A percentile compares a stretch with the other conserved stretches of the same genome.
These are phyloP conservation scores for Saksenaea vasiformis DNA, from an alignment of 371 early-diverging fungal species.

Conservation along the genomic window DNA sequence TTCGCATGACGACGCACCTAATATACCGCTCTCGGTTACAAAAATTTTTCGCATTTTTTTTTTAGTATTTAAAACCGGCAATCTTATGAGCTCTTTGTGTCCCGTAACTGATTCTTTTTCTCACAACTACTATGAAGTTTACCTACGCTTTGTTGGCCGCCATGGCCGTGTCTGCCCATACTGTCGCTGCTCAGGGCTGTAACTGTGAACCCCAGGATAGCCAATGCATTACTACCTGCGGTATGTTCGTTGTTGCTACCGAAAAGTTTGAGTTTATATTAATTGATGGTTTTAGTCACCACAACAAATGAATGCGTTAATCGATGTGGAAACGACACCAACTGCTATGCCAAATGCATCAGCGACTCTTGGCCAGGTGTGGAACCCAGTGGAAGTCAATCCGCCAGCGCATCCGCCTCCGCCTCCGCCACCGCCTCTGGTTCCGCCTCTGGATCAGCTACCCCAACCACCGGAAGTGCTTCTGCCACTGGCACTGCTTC, in stretches of 20 bases:
- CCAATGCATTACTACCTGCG: slow-evolving; percentile 11
- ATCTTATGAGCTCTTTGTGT: no score
- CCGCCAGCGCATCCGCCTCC: slow-evolving; percentile 2
- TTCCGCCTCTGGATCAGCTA: not conserved
- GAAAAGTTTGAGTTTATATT: not conserved
- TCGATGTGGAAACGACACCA: slow-evolving; percentile 9
- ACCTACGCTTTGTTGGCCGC: slow-evolving; percentile 11
- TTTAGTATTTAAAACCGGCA: not conserved
- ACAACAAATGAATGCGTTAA: slow-evolving; percentile 13
- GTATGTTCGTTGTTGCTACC: not conserved
- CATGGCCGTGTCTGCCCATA: slow-evolving; percentile 4
- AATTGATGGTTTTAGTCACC: slow-evolving; percentile 10
- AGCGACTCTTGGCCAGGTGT: slow-evolving; percentile 18
- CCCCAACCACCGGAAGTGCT: not conserved
- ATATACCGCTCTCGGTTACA: not conserved
- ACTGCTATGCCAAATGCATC: slow-evolving; percentile 12
- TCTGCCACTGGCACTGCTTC: not conserved
- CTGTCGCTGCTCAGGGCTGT: slow-evolving; percentile 4
- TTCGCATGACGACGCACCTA: slow-evolving; percentile 6
- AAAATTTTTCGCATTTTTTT: not conserved
- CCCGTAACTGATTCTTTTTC: not conserved
- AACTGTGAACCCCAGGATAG: slow-evolving; percentile 14
- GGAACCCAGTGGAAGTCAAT: not conserved
- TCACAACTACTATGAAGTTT: slow-evolving; percentile 10
- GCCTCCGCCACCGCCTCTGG: not conserved